Evolutionary conservation across 768 basidiomycete species (phyloP).

Genomic region (Trametes coccinea): DNA sequence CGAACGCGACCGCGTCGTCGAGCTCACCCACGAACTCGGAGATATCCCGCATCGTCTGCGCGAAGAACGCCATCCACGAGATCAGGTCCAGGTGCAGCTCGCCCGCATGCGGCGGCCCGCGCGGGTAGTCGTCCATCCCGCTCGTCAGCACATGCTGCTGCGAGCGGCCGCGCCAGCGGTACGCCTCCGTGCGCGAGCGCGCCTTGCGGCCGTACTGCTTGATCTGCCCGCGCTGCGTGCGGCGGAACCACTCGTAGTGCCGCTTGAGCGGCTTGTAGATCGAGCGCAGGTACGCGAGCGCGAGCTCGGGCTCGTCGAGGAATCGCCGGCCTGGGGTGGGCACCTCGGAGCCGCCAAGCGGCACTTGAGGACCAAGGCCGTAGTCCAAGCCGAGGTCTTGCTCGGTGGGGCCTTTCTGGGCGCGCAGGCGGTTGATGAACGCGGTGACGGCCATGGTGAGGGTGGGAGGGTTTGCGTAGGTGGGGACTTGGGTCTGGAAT

Average conservation of each 20-base stretch:
- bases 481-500: slow-evolving; percentile 92
- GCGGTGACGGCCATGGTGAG: slow-evolving; percentile 91
- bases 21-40: slow-evolving; percentile 82
- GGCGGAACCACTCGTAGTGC: slow-evolving; percentile 96
- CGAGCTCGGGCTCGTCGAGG: slow-evolving; percentile 60
- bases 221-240: slow-evolving; percentile 91
- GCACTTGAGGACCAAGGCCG: slow-evolving; percentile 48
- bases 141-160: slow-evolving; percentile 87
- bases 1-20: slow-evolving; percentile 81
- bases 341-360: slow-evolving; percentile 36
- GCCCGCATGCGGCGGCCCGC: slow-evolving; percentile 85
- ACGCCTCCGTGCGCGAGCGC: slow-evolving; percentile 86
- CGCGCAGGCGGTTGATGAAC: slow-evolving; percentile 75
- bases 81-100: slow-evolving; percentile 93
- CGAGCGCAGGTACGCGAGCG: slow-evolving; percentile 67
- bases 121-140: slow-evolving; percentile 96
- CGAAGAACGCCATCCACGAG: slow-evolving; percentile 96
- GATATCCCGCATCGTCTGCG: slow-evolving; percentile 89
- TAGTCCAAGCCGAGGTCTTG: slow-evolving; percentile 68
- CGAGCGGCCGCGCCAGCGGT: slow-evolving; percentile 92
- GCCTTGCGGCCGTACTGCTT: slow-evolving; percentile 85
- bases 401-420: slow-evolving; percentile 48
- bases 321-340: slow-evolving; percentile 38
- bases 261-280: slow-evolving; percentile 84
- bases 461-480: slow-evolving; percentile 93